phyloP scores from a whole-genome alignment of 805 yeast species.

The Metschnikowia gelsemii region DNA sequence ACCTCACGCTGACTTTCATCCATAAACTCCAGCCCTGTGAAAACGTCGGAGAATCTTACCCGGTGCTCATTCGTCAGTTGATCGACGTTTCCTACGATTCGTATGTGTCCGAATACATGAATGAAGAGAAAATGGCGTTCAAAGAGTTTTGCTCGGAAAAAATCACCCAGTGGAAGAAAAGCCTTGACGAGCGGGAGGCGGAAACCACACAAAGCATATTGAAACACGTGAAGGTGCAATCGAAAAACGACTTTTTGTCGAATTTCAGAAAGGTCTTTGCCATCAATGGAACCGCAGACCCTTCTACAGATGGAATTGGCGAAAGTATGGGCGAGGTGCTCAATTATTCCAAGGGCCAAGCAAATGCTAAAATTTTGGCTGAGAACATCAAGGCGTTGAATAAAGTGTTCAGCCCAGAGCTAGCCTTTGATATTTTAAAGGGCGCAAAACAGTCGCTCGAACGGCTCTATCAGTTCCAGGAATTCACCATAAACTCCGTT shows the following conservation, averaged over 20 bases:
- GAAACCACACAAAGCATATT: conserved; percentile 49
- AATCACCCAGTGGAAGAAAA: conserved; percentile 34
- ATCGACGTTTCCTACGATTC: conserved; percentile 44
- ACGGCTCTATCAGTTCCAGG: conserved; percentile 43
- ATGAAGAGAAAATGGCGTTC: conserved; percentile 36
- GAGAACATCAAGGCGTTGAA: conserved; percentile 75
- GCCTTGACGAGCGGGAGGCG: conserved; percentile 43
- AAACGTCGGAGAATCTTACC: conserved; percentile 41
- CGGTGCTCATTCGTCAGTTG: conserved; percentile 32
- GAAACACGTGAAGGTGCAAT: conserved; percentile 48
- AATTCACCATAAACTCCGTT: conserved; percentile 35
- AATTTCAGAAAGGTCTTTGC: conserved; percentile 65
- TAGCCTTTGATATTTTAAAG: conserved; percentile 69
- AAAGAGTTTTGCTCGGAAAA: conserved; percentile 25
- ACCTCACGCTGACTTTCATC: conserved; percentile 28
- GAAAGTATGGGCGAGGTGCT: not conserved
- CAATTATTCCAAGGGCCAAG: conserved; percentile 67
- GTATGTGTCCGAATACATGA: conserved; percentile 37
- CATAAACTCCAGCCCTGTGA: conserved; percentile 26
- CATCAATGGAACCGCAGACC: conserved; percentile 13
- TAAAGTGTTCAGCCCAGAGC: conserved; percentile 74
- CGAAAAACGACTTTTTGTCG: conserved; percentile 58
- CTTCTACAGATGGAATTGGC: not conserved
- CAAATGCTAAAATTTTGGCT: conserved; percentile 72
- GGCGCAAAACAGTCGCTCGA: conserved; percentile 65